These are phyloP conservation scores for Fusarium miscanthi DNA, from an alignment of 2,329 filamentous ascomycete genomes.

Conservation along the genomic window DNA sequence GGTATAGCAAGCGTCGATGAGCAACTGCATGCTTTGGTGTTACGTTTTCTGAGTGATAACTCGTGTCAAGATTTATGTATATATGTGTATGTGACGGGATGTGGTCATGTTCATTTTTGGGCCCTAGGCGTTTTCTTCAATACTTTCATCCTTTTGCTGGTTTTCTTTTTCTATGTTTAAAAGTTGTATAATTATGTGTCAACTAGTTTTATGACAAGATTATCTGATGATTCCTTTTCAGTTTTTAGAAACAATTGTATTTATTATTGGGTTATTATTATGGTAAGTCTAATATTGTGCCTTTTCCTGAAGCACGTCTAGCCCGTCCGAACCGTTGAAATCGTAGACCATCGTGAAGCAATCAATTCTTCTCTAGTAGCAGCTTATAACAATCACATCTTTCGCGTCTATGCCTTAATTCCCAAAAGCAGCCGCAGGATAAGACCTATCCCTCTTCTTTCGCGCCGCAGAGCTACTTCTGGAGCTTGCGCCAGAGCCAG, in stretches of 20 bases:
- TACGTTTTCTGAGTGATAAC: constrained; percentile 8
- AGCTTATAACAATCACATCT: neutral
- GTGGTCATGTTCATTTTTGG: constrained; percentile 23
- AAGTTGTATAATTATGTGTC: constrained; percentile 30
- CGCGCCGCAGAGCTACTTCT: constrained; percentile 65
- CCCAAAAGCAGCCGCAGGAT: constrained; percentile 72
- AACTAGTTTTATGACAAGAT: constrained; percentile 13
- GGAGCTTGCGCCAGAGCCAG: constrained; percentile 60
- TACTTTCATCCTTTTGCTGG: neutral
- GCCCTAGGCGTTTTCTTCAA: constrained; percentile 28
- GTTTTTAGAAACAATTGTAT: neutral
- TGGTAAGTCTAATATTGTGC: neutral
- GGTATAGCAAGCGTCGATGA: constrained; percentile 50
- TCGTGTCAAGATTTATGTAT: constrained; percentile 24
- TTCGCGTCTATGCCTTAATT: constrained; percentile 42
- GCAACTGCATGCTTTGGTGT: neutral
- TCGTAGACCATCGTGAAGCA: constrained; percentile 27
- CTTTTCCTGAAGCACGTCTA: constrained; percentile 3
- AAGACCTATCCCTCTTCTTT: constrained; percentile 70
- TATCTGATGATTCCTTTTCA: constrained; percentile 8
- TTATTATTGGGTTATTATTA: constrained; percentile 10
- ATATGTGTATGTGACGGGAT: constrained; percentile 28
- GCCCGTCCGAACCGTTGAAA: constrained; percentile 9
- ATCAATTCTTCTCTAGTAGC: neutral
- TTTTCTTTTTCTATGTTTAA: constrained; percentile 1